These are phyloP conservation scores for Pyrus communis DNA, from an alignment of 306 rosid genomes.

Conservation along the genomic window DNA sequence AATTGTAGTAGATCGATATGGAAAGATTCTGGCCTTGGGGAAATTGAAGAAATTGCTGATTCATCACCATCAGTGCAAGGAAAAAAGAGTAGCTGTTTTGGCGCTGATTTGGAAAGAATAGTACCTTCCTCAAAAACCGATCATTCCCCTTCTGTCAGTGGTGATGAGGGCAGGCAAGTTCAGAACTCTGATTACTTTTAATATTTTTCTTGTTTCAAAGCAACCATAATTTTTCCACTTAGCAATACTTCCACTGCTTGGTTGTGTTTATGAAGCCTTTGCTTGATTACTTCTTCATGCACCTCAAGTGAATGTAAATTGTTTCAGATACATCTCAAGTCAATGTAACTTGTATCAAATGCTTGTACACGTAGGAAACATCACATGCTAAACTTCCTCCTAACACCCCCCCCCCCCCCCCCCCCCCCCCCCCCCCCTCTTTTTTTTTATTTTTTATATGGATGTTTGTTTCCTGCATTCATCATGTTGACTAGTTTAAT, in stretches of 20 bases:
- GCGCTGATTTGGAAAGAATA: slow-evolving; percentile 31
- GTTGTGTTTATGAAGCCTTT: neutral
- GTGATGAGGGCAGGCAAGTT: slow-evolving; percentile 46
- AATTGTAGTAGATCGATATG: slow-evolving; percentile 25
- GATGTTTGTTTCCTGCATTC: neutral
- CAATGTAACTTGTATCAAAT: neutral
- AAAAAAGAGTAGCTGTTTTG: neutral
- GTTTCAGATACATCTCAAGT: neutral
- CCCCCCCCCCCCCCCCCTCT: neutral
- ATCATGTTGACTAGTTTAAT: neutral
- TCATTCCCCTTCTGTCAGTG: slow-evolving; percentile 19
- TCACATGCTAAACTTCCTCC: neutral
- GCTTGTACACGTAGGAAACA: neutral
- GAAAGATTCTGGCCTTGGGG: slow-evolving; percentile 20
- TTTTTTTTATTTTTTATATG: too few species aligned
- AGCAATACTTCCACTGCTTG: neutral
- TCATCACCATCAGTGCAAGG: neutral
- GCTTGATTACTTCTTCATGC: neutral
- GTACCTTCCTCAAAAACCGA: slow-evolving; percentile 28
- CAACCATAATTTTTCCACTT: neutral
- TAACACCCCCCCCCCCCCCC: neutral
- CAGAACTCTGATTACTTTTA: neutral
- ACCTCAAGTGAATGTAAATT: neutral
- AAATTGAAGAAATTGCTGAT: slow-evolving; percentile 31
- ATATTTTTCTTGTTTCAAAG: neutral